Base-by-base conservation (phyloP, 2,329 filamentous ascomycete species). In the Didymella lethalis region DNA sequence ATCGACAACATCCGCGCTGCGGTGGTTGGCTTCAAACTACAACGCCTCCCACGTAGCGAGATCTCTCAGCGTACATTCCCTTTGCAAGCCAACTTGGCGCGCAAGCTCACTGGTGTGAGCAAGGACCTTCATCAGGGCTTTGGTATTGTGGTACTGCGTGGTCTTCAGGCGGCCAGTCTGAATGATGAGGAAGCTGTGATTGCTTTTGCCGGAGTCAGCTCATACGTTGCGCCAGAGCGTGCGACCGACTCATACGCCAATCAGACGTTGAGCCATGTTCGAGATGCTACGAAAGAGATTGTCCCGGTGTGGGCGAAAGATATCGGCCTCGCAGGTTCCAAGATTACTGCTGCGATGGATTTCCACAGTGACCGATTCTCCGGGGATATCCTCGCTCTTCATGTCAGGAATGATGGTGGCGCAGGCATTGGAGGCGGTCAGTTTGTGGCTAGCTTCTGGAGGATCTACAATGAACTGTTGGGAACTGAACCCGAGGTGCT, bases 211-310 rank as follows among this genome's bases (percentile, higher is more conserved):
- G 75, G 75, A 12, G 44, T 76, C 26, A 72, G 63, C 46, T 68
- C 74, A 2, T 68, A 77, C 51, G 67, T 75, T 23, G 70, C 68
- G 48, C 58, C 69, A 12, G 54, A 67, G 31, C 68, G 75, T 47
- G 75, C 74, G 10, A 77, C 75, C 3, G 75, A 77, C 57, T 72
- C 73, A 6, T 76, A 75, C 54, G 75, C 75, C 43, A 76, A 77
- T 29, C 75, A 77, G 54, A 77, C 75, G 1, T 23, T 43, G 67
- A 71, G 73, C 59, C 75, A 77, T 55, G 65, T 77, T 43, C 71
- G 71, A n/a, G 75, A 77, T 57, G 75, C 74, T 7, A 76, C 73
- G 10, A 71, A 73, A 38, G 70, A 75, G 45, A 54, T 48, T 8
- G 73, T 76, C 10, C 73, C 73, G 1, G 41, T 58, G 5, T 71